Percentiles rank a stretch among this genome's conserved stretches.
Conservation (phyloP, 768 basidiomycete species). For the Candolleomyces aberdarensis region DNA sequence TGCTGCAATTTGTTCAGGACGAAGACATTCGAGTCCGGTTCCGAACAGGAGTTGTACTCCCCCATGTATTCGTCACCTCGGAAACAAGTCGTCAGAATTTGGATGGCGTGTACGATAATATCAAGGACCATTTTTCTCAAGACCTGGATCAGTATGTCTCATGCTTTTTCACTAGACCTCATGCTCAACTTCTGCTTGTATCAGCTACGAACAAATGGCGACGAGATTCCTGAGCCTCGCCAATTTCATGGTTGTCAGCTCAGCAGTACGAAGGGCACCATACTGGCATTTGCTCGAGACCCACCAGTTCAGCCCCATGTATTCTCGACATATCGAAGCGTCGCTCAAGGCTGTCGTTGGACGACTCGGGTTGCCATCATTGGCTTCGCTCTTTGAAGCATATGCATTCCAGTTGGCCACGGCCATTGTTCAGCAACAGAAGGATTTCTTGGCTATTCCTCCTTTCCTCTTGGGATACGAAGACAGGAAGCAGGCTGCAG, state of each 20-base stretch:
- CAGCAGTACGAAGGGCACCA: slow-evolving; percentile 71
- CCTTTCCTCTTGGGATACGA: slow-evolving; percentile 74
- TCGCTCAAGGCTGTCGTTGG: slow-evolving; percentile 60
- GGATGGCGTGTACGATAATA: slow-evolving; percentile 40
- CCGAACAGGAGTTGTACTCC: slow-evolving; percentile 59
- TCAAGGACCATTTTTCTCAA: slow-evolving; percentile 42
- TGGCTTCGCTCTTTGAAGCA: slow-evolving; percentile 67
- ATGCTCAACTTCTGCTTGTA: background rate
- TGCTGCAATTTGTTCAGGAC: slow-evolving; percentile 47
- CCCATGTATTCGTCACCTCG: slow-evolving; percentile 54
- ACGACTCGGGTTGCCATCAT: slow-evolving; percentile 60
- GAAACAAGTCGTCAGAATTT: slow-evolving; percentile 29
- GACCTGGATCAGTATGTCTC: slow-evolving; percentile 49
- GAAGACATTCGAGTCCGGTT: slow-evolving; percentile 83
- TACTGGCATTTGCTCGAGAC: slow-evolving; percentile 89
- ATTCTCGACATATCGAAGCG: slow-evolving; percentile 40
- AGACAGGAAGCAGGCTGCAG: slow-evolving; percentile 62
- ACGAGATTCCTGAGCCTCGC: slow-evolving; percentile 69
- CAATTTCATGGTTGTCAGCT: slow-evolving; percentile 78
- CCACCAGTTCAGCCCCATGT: slow-evolving; percentile 38
- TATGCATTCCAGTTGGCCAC: slow-evolving; percentile 77
- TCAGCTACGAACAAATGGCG: slow-evolving; percentile 72
- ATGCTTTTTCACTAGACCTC: background rate
- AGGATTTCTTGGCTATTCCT: slow-evolving; percentile 62
- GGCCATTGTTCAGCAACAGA: slow-evolving; percentile 50